A percentile compares a stretch with the other conserved stretches of the same genome.
Evolutionary conservation across 441 rosid genomes (phyloP).

Genomic region (Biscutella laevigata): DNA sequence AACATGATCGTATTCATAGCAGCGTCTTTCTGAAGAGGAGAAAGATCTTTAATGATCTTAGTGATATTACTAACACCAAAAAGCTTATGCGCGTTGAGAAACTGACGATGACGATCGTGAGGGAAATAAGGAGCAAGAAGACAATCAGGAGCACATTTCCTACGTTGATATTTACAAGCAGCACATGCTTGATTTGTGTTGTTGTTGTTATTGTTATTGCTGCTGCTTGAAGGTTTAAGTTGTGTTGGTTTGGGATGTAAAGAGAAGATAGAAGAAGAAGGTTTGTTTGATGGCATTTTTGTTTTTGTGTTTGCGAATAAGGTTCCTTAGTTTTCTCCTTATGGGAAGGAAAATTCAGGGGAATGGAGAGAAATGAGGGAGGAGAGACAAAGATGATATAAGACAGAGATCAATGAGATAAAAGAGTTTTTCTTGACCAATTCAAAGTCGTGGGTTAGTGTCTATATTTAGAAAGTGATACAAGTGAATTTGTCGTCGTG

Average conservation of each 20-base stretch:
- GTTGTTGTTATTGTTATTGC: constrained; percentile 23
- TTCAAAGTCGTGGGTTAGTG: constrained; percentile 28
- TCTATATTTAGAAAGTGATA: constrained; percentile 25
- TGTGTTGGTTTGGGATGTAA: constrained; percentile 20
- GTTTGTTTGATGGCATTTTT: constrained; percentile 57
- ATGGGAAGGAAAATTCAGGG: constrained; percentile 29
- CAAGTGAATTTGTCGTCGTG: constrained; percentile 23
- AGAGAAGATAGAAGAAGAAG: constrained; percentile 52
- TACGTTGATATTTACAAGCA: constrained; percentile 93
- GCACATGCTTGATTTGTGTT: constrained; percentile 82
- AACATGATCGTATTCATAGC: constrained; percentile 80
- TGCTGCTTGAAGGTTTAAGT: constrained; percentile 27
- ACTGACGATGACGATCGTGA: constrained; percentile 64
- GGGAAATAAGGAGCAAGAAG: constrained; percentile 93
- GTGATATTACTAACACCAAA: constrained; percentile 88
- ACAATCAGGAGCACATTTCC: constrained; percentile 90
- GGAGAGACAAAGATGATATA: constrained; percentile 33
- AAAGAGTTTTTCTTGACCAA: constrained; percentile 29
- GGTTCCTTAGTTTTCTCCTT: constrained; percentile 38
- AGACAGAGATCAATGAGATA: constrained; percentile 24
- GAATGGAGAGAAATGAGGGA: constrained; percentile 47
- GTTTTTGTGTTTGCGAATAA: constrained; percentile 21
- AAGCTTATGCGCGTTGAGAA: constrained; percentile 86
- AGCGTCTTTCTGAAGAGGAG: constrained; percentile 60
- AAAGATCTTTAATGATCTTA: constrained; percentile 63